These are phyloP conservation scores for Colletotrichum theobromicola DNA, from an alignment of 2,329 filamentous ascomycete genomes.

Conservation along the genomic window DNA sequence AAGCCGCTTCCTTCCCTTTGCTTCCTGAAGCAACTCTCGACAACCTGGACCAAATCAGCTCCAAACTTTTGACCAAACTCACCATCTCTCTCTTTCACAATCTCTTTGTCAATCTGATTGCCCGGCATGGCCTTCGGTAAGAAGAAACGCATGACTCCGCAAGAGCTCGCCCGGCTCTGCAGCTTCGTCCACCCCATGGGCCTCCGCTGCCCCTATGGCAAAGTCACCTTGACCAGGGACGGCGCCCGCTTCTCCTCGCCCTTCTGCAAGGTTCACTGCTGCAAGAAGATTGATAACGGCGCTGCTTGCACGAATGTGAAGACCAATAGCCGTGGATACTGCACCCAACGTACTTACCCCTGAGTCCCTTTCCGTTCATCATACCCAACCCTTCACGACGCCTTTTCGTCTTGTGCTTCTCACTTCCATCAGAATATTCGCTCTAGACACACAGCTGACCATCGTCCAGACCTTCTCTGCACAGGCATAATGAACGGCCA, in stretches of 20 bases:
- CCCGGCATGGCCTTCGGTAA: constrained; percentile 3
- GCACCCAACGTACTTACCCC: constrained; percentile 5
- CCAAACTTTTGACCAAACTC: not conserved
- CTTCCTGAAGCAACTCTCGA: not conserved
- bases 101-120: not conserved
- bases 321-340: constrained; percentile 13
- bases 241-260: not conserved
- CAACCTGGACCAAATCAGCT: not conserved
- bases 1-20: too few relatives aligned
- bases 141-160: not conserved
- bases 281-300: constrained; percentile 16
- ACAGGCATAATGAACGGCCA: constrained; percentile 4
- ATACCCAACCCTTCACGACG: not conserved
- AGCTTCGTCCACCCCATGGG: constrained; percentile 5
- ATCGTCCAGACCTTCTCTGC: constrained; percentile 6
- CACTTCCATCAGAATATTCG: not conserved
- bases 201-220: constrained; percentile 3
- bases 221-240: constrained; percentile 13
- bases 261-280: constrained; percentile 21
- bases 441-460: not conserved
- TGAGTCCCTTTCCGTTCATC: not conserved
- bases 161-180: constrained; percentile 15
- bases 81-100: not conserved
- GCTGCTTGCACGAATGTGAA: constrained; percentile 14
- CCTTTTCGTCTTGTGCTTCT: not conserved